A percentile compares a stretch with the other conserved stretches of the same genome.
Evolutionary conservation across 306 rosid genomes (phyloP).

Genomic region (Hippophae rhamnoides): DNA sequence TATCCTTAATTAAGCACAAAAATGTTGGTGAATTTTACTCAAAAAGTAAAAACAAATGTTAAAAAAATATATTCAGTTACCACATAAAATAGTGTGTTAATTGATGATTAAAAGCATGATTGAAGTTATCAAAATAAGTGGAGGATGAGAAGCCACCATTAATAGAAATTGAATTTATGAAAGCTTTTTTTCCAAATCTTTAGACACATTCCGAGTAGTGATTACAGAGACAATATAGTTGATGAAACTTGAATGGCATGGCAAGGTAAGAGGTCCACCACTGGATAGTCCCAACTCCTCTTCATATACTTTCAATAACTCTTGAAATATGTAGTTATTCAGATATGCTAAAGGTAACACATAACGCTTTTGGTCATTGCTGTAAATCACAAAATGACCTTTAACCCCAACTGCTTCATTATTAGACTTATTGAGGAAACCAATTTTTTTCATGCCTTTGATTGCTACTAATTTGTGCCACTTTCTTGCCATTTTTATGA

Average conservation of each 20-base stretch:
- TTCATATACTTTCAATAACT: constrained; percentile 11
- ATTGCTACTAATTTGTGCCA: constrained; percentile 1
- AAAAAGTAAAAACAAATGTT: not conserved
- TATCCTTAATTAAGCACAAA: no score
- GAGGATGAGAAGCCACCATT: not conserved
- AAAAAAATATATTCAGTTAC: not conserved
- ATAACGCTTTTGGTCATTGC: constrained; percentile 4
- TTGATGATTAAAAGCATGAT: not conserved
- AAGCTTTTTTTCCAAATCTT: constrained; percentile 13
- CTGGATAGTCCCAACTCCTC: constrained; percentile 24
- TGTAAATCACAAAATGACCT: constrained; percentile 12
- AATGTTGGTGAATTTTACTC: not conserved
- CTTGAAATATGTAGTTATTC: constrained; percentile 5
- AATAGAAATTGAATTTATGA: constrained; percentile 1
- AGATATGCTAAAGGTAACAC: constrained; percentile 18
- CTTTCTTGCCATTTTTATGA: constrained; percentile 2
- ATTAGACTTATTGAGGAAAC: not conserved
- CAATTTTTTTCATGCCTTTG: not conserved
- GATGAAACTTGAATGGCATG: constrained; percentile 9
- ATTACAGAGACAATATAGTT: constrained; percentile 10
- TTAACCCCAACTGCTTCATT: not conserved
- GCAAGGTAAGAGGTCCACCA: constrained; percentile 16
- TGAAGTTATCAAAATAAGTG: not conserved
- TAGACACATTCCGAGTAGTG: not conserved
- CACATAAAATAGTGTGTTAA: not conserved